These are phyloP conservation scores for Fusarium sp. DNA, from an alignment of 2,329 filamentous ascomycete genomes.

Conservation along the genomic window DNA sequence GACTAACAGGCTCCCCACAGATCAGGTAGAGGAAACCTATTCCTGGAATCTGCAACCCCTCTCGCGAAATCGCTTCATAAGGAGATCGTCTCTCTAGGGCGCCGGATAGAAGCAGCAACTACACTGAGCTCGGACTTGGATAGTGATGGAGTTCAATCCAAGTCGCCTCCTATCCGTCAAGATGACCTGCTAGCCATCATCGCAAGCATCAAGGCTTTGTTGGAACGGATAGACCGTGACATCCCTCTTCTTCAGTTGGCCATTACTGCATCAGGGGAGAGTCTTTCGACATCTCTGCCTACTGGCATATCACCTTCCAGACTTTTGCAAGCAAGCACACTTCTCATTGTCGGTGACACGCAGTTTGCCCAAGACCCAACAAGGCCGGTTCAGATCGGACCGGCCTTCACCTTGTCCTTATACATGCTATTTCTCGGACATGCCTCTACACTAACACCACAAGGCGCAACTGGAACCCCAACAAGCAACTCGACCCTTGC, in stretches of 20 bases:
- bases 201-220: conserved; percentile 77
- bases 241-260: conserved; percentile 93
- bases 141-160: conserved; percentile 51
- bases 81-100: conserved; percentile 84
- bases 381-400: conserved; percentile 82
- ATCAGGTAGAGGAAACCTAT: conserved; percentile 64
- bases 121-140: conserved; percentile 65
- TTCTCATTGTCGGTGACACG: conserved; percentile 86
- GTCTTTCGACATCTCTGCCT: conserved; percentile 81
- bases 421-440: conserved; percentile 97
- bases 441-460: conserved; percentile 51
- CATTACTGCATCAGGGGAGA: conserved; percentile 93
- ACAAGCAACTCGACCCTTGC: not conserved
- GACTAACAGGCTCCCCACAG: conserved; percentile 43
- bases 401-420: conserved; percentile 84
- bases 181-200: conserved; percentile 77
- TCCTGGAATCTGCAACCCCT: conserved; percentile 83
- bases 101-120: conserved; percentile 77
- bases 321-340: conserved; percentile 90
- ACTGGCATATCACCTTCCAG: conserved; percentile 89
- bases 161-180: conserved; percentile 57
- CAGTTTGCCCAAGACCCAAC: conserved; percentile 76
- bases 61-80: conserved; percentile 85
- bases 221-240: conserved; percentile 86
- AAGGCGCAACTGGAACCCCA: conserved; percentile 1